Percentiles rank a stretch among this genome's conserved stretches.
These are phyloP conservation scores for Excoecaria cochinchinensis DNA, from an alignment of 345 rosid species.

Conservation along the genomic window DNA sequence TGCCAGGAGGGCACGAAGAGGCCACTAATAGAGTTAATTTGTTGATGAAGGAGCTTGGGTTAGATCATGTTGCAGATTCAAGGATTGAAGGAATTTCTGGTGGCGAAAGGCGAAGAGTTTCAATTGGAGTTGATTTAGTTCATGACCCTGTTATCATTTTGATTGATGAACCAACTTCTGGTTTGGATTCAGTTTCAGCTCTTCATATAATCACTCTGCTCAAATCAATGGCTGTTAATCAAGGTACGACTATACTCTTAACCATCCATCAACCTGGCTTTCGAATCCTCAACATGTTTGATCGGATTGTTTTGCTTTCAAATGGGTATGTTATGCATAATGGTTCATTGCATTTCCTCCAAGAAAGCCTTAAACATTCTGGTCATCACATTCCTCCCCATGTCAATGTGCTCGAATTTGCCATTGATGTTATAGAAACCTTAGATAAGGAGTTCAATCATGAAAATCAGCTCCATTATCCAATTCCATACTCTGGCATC, in stretches of 20 bases:
- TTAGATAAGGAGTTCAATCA: constrained; percentile 24
- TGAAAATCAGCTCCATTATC: neutral
- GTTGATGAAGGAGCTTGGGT: constrained; percentile 68
- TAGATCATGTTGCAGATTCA: constrained; percentile 55
- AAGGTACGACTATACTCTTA: constrained; percentile 79
- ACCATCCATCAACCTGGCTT: constrained; percentile 91
- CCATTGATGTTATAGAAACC: constrained; percentile 63
- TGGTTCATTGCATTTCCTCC: constrained; percentile 53
- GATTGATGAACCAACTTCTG: constrained; percentile 96
- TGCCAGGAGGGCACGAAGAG: constrained; percentile 47
- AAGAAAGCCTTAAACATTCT: constrained; percentile 49
- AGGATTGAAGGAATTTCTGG: constrained; percentile 87
- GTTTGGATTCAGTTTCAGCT: constrained; percentile 89
- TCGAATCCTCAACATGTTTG: constrained; percentile 71
- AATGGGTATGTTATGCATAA: constrained; percentile 60
- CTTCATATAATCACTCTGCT: constrained; percentile 64
- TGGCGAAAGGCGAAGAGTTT: constrained; percentile 84
- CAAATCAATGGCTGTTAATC: constrained; percentile 57
- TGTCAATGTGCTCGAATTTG: constrained; percentile 79
- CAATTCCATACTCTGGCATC: constrained; percentile 7
- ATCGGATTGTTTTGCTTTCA: constrained; percentile 69
- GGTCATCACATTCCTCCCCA: constrained; percentile 63
- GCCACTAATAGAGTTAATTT: constrained; percentile 50
- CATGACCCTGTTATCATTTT: constrained; percentile 83
- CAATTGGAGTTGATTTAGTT: constrained; percentile 86